These are phyloP conservation scores for Ciborinia camelliae DNA, from an alignment of 2,329 filamentous ascomycete species.

Conservation along the genomic window DNA sequence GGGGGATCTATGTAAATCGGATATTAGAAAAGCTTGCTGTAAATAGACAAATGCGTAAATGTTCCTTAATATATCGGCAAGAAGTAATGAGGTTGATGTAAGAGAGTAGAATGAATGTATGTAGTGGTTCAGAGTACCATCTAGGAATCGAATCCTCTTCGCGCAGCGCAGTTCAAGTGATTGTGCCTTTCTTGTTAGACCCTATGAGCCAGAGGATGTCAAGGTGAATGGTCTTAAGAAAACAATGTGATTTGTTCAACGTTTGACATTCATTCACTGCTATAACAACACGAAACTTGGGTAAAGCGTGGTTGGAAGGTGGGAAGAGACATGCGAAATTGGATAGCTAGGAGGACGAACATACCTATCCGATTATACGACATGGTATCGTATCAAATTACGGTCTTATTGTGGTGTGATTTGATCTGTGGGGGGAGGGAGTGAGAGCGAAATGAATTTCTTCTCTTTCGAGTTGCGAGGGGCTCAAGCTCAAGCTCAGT, in stretches of 20 bases:
- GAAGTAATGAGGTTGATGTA: slow-evolving; percentile 25
- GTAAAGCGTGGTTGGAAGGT: slow-evolving; percentile 13
- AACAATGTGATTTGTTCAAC: not conserved
- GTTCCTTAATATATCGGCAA: slow-evolving; percentile 12
- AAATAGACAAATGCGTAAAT: slow-evolving; percentile 23
- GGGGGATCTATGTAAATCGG: slow-evolving; percentile 27
- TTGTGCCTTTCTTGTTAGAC: not conserved
- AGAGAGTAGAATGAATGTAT: slow-evolving; percentile 20
- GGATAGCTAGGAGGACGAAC: slow-evolving; percentile 46
- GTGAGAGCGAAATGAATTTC: slow-evolving; percentile 1
- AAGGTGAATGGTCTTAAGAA: slow-evolving; percentile 9
- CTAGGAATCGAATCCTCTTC: slow-evolving; percentile 3
- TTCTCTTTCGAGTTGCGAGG: slow-evolving; percentile 9
- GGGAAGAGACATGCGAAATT: slow-evolving; percentile 6
- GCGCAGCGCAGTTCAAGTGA: not conserved
- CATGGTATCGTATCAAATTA: slow-evolving; percentile 45
- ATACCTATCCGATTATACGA: slow-evolving; percentile 72
- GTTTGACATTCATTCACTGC: slow-evolving; percentile 9
- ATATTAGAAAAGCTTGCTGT: slow-evolving; percentile 28
- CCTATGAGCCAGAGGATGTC: not conserved
- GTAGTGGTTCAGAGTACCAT: not conserved
- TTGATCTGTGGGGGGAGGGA: slow-evolving; percentile 6
- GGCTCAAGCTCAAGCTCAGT: not conserved
- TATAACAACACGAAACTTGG: slow-evolving; percentile 4
- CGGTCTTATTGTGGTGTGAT: slow-evolving; percentile 5